Conservation (phyloP, 2,329 filamentous ascomycete genomes). For the Calonectria multiphialidica region DNA sequence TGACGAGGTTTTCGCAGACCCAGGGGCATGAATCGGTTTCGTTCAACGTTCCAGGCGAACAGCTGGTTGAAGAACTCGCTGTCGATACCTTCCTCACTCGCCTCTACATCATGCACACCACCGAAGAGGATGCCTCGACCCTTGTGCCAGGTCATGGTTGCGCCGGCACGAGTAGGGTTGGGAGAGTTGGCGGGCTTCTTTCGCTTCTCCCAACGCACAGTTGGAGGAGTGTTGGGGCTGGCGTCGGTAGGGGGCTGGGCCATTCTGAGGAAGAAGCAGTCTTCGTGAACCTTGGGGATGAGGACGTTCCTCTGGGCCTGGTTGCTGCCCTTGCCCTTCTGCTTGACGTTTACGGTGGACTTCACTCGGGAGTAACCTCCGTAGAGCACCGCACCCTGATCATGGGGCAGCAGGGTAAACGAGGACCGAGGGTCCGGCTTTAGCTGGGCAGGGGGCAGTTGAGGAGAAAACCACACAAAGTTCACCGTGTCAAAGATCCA, state of each 20-base stretch:
- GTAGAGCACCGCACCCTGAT: slow-evolving; percentile 89
- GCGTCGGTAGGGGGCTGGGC: slow-evolving; percentile 78
- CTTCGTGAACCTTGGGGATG: slow-evolving; percentile 91
- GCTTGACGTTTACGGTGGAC: slow-evolving; percentile 72
- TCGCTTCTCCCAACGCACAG: slow-evolving; percentile 89
- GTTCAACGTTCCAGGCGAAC: slow-evolving; percentile 94
- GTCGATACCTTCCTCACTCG: slow-evolving; percentile 94
- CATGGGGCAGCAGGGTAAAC: slow-evolving; percentile 92
- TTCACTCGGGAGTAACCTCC: slow-evolving; percentile 96
- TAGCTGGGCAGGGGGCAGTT: slow-evolving; percentile 80
- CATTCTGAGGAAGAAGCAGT: slow-evolving; percentile 93
- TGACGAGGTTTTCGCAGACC: slow-evolving; percentile 79
- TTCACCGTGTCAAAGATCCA: slow-evolving; percentile 96
- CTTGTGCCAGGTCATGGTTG: slow-evolving; percentile 95
- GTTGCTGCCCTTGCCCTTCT: slow-evolving; percentile 65
- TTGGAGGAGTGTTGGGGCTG: slow-evolving; percentile 73
- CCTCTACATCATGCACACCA: slow-evolving; percentile 92
- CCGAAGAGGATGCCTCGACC: slow-evolving; percentile 94
- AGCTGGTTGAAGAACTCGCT: slow-evolving; percentile 96
- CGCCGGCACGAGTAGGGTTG: slow-evolving; percentile 84
- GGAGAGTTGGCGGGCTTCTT: slow-evolving; percentile 94
- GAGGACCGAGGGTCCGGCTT: slow-evolving; percentile 93
- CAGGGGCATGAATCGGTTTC: slow-evolving; percentile 94
- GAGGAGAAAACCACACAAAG: slow-evolving; percentile 85
- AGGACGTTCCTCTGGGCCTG: slow-evolving; percentile 78